Conservation (phyloP, 495 filamentous ascomycete species). For the Talaromyces liani region DNA sequence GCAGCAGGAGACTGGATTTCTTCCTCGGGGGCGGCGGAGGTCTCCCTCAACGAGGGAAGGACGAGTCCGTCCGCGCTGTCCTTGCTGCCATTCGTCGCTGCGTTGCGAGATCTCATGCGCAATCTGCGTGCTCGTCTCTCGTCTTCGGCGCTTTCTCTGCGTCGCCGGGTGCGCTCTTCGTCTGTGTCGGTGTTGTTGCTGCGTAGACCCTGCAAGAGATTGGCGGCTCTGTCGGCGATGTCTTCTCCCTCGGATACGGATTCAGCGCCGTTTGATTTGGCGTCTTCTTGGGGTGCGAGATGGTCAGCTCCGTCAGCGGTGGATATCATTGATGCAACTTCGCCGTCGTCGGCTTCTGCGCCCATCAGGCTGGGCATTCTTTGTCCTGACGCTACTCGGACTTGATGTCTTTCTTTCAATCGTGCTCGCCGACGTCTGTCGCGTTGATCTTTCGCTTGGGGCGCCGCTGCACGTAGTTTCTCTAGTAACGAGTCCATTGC, state of each 20-base stretch:
- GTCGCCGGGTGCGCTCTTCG: conserved; percentile 49
- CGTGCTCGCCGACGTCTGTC: conserved; percentile 81
- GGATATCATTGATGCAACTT: conserved; percentile 14
- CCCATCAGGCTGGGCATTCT: conserved; percentile 65
- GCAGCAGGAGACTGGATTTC: conserved; percentile 20
- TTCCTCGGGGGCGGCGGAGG: background rate
- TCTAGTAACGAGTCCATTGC: conserved; percentile 97
- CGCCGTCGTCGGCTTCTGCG: conserved; percentile 18
- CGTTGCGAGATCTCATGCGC: conserved; percentile 50
- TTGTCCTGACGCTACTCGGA: conserved; percentile 84
- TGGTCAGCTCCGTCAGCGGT: conserved; percentile 21
- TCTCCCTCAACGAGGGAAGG: conserved; percentile 24
- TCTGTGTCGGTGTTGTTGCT: conserved; percentile 52
- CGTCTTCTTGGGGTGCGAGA: conserved; percentile 1
- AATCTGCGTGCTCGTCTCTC: conserved; percentile 50
- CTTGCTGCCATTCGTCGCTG: conserved; percentile 37
- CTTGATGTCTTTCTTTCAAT: conserved; percentile 83
- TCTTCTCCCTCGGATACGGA: conserved; percentile 58
- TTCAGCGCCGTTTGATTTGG: conserved; percentile 15
- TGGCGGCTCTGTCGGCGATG: conserved; percentile 74
- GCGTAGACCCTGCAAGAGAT: conserved; percentile 72
- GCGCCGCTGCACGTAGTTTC: conserved; percentile 89
- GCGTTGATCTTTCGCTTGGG: conserved; percentile 77
- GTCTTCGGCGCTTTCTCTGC: conserved; percentile 63
- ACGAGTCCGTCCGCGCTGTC: conserved; percentile 32